These are phyloP conservation scores for Rubia peregrina DNA, from an alignment of 305 asterid species.

Conservation along the genomic window DNA sequence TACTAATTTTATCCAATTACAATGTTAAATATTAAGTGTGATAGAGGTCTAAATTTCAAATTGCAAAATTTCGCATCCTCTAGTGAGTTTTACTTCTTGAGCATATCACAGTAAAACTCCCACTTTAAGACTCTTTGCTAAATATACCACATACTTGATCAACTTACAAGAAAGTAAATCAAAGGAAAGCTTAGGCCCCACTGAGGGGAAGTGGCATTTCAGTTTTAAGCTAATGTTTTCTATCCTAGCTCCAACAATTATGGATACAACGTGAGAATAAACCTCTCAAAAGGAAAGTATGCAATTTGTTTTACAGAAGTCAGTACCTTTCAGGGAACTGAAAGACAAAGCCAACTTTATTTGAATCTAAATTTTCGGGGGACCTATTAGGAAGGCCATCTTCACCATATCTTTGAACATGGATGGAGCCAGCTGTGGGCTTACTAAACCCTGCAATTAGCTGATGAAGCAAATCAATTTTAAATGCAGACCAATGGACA, in stretches of 20 bases:
- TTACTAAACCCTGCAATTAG: constrained; percentile 82
- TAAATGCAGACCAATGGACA: not conserved
- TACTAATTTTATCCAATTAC: not conserved
- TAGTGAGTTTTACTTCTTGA: not conserved
- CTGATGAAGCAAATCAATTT: constrained; percentile 34
- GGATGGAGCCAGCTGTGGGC: constrained; percentile 82
- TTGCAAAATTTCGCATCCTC: not conserved
- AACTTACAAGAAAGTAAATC: not conserved
- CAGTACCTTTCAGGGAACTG: constrained; percentile 92
- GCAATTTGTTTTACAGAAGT: constrained; percentile 9
- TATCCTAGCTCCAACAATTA: constrained; percentile 1
- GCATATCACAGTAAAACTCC: not conserved
- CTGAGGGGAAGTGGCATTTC: not conserved
- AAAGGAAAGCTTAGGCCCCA: not conserved
- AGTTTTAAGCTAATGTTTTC: not conserved
- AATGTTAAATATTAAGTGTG: not conserved
- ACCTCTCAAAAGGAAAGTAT: not conserved
- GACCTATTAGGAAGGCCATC: constrained; percentile 50
- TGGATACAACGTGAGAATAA: not conserved
- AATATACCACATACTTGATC: not conserved
- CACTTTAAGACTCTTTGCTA: not conserved
- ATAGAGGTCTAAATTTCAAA: not conserved
- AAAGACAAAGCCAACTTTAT: constrained; percentile 86
- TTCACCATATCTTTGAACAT: constrained; percentile 48
- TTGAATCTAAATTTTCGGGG: constrained; percentile 48